Evolutionary conservation across 176 grass and related monocot genomes (phyloP), one percentile per base, ranked within the genome.

Genomic region (Puccinellia tenuiflora): DNA sequence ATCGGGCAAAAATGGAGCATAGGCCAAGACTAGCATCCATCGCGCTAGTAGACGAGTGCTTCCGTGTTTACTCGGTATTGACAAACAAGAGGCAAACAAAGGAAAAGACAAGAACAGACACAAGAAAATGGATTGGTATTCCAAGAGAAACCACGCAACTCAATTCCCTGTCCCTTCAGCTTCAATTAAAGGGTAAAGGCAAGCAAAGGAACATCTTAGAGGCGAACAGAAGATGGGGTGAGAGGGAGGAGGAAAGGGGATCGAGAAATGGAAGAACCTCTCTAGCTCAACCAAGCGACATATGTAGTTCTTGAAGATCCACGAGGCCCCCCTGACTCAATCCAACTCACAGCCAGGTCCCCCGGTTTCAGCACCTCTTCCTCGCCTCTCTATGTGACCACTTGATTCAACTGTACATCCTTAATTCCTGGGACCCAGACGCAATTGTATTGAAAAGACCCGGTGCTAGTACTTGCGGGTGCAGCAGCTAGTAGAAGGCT

Each of bases 401-500:
- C 66, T 86, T 48, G 68, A 77, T 83, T 79, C 57, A 45, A 83
- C 67, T 83, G 88, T 86, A 48, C 80, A 79, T 56, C 25, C 75
- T 86, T 59, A 90, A 90, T 86, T 86, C 79, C 66, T 79, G 84
- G 84, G 88, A 83, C 84, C 88, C 80, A 79, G 79, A 57, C 28
- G 47, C 73, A 86, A 86, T 83, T 75, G 84, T 76, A 80, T 68
- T 86, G 88, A 90, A 79, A 86, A 79, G 79, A 68, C 79, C 84
- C 73, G 48, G 75, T 83, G 83, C 59, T 83, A 64, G 83, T 90
- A 86, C 83, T 14, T 90, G 29, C 65, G 57, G 86, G 75, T 79
- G 82, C 84, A 90, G 82, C 66, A 90, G 88, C 84, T 73, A 90
- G 88, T 82, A 79, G 78, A 78, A 83, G 82, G 80, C 65, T 74